Evolutionary conservation across 1,284 basidiomycete species (phyloP), one percentile per base, ranked within the genome.

Genomic region (Gastroboletus turbinatus): DNA sequence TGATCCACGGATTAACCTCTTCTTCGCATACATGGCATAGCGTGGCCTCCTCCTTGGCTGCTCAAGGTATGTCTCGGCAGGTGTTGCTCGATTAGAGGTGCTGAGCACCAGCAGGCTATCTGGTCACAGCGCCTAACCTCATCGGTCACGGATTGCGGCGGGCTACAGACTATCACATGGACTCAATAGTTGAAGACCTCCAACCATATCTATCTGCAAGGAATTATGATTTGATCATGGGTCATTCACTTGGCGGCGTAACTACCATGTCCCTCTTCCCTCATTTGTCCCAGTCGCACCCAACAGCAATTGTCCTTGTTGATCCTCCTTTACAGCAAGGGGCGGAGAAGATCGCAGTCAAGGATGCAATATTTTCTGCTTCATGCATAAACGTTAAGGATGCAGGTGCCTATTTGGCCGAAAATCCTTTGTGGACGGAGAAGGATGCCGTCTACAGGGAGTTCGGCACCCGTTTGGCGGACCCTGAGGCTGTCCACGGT

Each of bases 81-180:
- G 21, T n/a, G 5, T 16, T 19, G 1, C 17, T 36, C 33, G 5
- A 44, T 21, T 25, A n/a, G 32, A 10, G 21, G 30, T 55, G 35
- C 55, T 62, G n/a, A 51, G 17, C n/a, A 36, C 29, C 25, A 5
- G 14, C 36, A 66, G 64, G 64, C n/a, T 64, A 52, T 42, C 39
- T 60, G 9, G 65, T 63, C 14, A 59, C 46, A 27, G 65, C 56
- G 9, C 65, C 63, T 2, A 55, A 63, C n/a, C 56, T 66, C 36
- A 46, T 64, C 19, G 62, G 64, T 23, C 64, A 64, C 21, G 62
- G 56, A 40, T 45, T 42, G 21, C 59, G 62, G 16, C 25, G 35
- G 27, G 44, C 60, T 19, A 17, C 40, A 32, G 60, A 65, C 36
- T 63, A 67, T 32, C 35, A 36, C 23, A 47, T 47, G 33, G 29